Conservation (phyloP, 306 rosid genomes). For the Fagus crenata region DNA sequence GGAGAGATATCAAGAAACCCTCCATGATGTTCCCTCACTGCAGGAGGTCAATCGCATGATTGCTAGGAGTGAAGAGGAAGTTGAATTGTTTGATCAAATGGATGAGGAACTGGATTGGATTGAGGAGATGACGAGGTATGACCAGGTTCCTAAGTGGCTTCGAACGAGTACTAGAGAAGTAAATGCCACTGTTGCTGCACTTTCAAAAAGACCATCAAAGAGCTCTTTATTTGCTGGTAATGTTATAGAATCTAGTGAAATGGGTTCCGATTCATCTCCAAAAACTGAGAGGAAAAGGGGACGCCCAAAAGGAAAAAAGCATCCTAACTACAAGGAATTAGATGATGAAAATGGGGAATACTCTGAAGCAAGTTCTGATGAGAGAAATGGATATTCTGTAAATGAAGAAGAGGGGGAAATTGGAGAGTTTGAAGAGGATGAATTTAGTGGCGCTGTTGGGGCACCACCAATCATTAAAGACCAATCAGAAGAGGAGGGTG, state of each 20-base stretch:
- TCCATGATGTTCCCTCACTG: constrained; percentile 91
- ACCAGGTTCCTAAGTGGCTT: constrained; percentile 92
- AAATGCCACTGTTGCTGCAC: constrained; percentile 64
- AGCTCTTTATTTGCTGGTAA: constrained; percentile 54
- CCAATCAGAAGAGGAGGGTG: constrained; percentile 62
- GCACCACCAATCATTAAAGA: constrained; percentile 57
- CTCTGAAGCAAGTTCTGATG: constrained; percentile 88
- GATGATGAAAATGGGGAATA: constrained; percentile 82
- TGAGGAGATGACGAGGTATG: constrained; percentile 80
- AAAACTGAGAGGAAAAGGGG: constrained; percentile 79
- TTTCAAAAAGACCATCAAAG: constrained; percentile 79
- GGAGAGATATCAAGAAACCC: constrained; percentile 91
- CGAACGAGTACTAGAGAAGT: constrained; percentile 79
- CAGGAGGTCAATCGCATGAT: constrained; percentile 98
- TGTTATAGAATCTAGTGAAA: constrained; percentile 62
- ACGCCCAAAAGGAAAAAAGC: constrained; percentile 71
- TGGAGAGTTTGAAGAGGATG: constrained; percentile 87
- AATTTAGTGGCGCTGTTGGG: constrained; percentile 64
- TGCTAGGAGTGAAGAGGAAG: constrained; percentile 89
- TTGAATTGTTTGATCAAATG: constrained; percentile 90
- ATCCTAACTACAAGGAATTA: constrained; percentile 75
- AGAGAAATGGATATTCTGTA: constrained; percentile 72
- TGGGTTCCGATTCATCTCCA: constrained; percentile 68
- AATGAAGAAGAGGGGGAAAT: constrained; percentile 88
- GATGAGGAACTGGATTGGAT: constrained; percentile 94